phyloP scores from a whole-genome alignment of 1,139 yeast genomes.

The Suhomyces chickasaworum region DNA sequence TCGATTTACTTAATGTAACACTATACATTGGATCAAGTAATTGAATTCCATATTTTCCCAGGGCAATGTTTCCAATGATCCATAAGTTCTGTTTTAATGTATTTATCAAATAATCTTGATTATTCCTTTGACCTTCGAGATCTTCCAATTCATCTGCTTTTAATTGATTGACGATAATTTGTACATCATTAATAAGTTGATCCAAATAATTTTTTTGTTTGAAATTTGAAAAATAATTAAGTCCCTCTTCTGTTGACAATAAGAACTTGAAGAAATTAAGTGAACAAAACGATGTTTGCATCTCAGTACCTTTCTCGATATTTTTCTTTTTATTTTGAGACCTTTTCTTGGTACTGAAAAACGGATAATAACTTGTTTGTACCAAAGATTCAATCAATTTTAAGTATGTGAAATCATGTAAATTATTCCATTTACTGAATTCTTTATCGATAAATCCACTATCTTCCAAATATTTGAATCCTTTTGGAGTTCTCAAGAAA shows the following conservation, averaged over 20 bases:
- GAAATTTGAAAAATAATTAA: conserved; percentile 37
- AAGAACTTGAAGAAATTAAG: conserved; percentile 76
- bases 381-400: conserved; percentile 27
- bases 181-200: conserved; percentile 27
- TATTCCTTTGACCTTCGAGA: conserved; percentile 8
- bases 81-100: conserved; percentile 76
- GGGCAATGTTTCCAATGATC: conserved; percentile 85
- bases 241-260: conserved; percentile 81
- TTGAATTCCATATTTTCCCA: conserved; percentile 66
- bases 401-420: conserved; percentile 27
- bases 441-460: conserved; percentile 36
- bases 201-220: conserved; percentile 31
- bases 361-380: conserved; percentile 31
- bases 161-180: conserved; percentile 19
- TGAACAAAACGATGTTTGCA: conserved; percentile 4
- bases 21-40: conserved; percentile 61
- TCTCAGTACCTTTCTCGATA: background rate
- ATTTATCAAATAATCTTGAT: conserved; percentile 17
- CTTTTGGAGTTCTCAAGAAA: conserved; percentile 34
- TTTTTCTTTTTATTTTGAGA: background rate
- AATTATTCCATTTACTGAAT: conserved; percentile 33
- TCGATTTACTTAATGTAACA: conserved; percentile 48
- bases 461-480: conserved; percentile 40
- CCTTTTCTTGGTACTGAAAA: background rate
- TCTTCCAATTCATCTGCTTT: conserved; percentile 16